Evolutionary conservation across 148 eudicot species (phyloP).

Genomic region (Pharnaceum exiguum): DNA sequence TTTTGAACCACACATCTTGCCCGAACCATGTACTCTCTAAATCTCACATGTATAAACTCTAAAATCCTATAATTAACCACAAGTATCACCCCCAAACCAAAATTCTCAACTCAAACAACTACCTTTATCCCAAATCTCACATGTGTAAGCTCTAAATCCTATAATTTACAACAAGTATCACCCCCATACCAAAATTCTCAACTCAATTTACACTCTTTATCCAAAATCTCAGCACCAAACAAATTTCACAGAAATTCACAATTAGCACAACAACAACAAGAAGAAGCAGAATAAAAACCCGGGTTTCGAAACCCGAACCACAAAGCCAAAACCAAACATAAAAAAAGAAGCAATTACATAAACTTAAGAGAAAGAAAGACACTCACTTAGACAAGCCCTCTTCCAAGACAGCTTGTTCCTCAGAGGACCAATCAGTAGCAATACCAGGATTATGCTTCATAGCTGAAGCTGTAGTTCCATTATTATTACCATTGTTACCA

Average conservation of each 20-base stretch:
- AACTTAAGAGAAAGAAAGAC: background rate
- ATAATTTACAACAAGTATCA: constrained; percentile 8
- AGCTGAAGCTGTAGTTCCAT: constrained; percentile 43
- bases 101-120: background rate
- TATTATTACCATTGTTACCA: constrained; percentile 39
- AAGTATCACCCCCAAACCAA: too few species aligned
- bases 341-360: background rate
- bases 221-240: background rate
- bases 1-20: too few species aligned
- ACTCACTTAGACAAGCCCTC: constrained; percentile 68
- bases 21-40: too few species aligned
- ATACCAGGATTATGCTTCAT: constrained; percentile 76
- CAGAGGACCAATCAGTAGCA: constrained; percentile 61
- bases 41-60: background rate
- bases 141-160: background rate
- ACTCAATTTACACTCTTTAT: constrained; percentile 2
- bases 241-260: background rate
- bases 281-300: background rate
- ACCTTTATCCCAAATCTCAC: background rate
- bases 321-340: background rate
- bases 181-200: constrained; percentile 8
- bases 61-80: too few species aligned
- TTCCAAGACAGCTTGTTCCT: constrained; percentile 69
- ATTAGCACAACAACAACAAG: background rate
- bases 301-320: background rate